Conservation (phyloP, 2,329 filamentous ascomycete genomes). For the Ampelomyces quisqualis region DNA sequence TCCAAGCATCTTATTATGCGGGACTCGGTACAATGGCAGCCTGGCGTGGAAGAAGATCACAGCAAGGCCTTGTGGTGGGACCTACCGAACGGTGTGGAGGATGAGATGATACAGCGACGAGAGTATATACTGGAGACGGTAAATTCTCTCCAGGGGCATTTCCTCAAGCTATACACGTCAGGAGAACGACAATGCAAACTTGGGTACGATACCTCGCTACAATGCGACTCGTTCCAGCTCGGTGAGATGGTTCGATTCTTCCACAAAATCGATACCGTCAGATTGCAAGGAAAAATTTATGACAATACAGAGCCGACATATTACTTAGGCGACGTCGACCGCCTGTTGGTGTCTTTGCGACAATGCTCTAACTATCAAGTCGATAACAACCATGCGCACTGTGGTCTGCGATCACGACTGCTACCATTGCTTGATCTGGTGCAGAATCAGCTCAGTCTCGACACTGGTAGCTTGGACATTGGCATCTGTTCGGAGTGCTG, state of each 20-base stretch:
- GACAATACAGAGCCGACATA: conserved; percentile 47
- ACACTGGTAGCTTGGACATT: conserved; percentile 38
- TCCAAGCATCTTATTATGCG: conserved; percentile 67
- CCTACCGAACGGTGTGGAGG: conserved; percentile 68
- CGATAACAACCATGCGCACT: conserved; percentile 71
- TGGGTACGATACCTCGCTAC: conserved; percentile 69
- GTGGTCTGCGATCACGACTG: conserved; percentile 66
- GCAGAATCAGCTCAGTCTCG: conserved; percentile 46
- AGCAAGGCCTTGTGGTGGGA: conserved; percentile 67
- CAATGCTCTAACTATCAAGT: conserved; percentile 73
- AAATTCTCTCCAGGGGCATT: conserved; percentile 68
- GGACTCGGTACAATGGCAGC: conserved; percentile 62
- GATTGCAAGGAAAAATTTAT: conserved; percentile 52
- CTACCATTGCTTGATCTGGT: conserved; percentile 67
- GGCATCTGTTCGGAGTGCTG: conserved; percentile 52
- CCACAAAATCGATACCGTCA: conserved; percentile 60
- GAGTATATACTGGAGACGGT: conserved; percentile 68
- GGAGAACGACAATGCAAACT: conserved; percentile 69
- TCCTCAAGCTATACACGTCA: conserved; percentile 66
- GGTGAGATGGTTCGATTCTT: conserved; percentile 77
- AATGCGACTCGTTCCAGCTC: conserved; percentile 76
- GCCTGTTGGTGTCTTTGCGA: conserved; percentile 61
- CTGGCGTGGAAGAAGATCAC: conserved; percentile 40
- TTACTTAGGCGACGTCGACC: conserved; percentile 62
- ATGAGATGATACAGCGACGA: conserved; percentile 66